These are phyloP conservation scores for Avicennia marina DNA, from an alignment of 257 asterid genomes.

Conservation along the genomic window DNA sequence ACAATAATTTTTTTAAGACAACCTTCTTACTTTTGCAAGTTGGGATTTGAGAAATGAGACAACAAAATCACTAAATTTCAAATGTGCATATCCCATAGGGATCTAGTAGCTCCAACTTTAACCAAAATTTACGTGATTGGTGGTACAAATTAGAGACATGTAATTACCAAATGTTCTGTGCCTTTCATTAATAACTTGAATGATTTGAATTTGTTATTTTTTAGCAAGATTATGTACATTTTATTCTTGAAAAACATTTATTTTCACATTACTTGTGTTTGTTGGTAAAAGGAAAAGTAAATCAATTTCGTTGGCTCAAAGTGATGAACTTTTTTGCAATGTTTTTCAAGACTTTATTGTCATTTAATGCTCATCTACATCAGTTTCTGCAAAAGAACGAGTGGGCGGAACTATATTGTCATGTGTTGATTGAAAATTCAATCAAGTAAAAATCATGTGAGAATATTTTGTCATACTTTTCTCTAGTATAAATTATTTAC, in stretches of 20 bases:
- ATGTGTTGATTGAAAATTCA: not conserved
- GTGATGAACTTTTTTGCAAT: conserved; percentile 19
- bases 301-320: conserved; percentile 20
- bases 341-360: conserved; percentile 9
- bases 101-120: not conserved
- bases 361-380: conserved; percentile 14
- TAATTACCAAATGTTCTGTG: not conserved
- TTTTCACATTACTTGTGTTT: too few species aligned
- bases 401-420: conserved; percentile 1
- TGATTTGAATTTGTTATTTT: too few species aligned
- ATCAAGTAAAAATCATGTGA: too few species aligned
- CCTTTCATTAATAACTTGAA: not conserved
- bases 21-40: not conserved
- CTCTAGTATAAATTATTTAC: too few species aligned
- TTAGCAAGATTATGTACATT: not conserved
- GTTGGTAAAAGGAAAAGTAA: conserved; percentile 14
- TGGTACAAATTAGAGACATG: not conserved
- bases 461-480: too few species aligned
- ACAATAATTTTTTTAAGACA: too few species aligned
- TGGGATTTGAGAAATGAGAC: not conserved
- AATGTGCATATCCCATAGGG: not conserved
- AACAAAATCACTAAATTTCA: not conserved
- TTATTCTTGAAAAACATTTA: too few species aligned
- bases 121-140: conserved; percentile 1
- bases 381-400: not conserved